Percentiles rank a stretch among this genome's conserved stretches.
These are phyloP conservation scores for Coniosporium uncinatum DNA, from an alignment of 2,329 filamentous ascomycete genomes.

Conservation along the genomic window DNA sequence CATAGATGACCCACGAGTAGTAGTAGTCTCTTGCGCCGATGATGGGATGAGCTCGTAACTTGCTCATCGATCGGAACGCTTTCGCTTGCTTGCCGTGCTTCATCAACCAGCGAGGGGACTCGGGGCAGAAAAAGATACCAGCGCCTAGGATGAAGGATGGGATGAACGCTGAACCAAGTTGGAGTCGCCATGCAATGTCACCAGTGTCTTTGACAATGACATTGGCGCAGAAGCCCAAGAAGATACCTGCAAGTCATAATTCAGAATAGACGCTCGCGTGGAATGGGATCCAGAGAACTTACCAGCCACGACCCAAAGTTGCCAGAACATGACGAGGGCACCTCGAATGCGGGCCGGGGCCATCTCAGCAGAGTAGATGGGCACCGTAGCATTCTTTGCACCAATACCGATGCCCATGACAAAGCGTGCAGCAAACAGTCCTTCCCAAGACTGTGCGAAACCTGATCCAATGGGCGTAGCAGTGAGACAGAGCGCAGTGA, in stretches of 20 bases:
- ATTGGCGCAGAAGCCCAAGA: constrained; percentile 40
- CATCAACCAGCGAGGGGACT: constrained; percentile 24
- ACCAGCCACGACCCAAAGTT: constrained; percentile 52
- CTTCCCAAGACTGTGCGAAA: constrained; percentile 48
- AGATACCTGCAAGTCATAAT: constrained; percentile 20
- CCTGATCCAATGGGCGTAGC: constrained; percentile 28
- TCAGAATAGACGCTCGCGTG: no score
- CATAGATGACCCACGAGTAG: constrained; percentile 33
- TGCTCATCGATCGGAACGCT: constrained; percentile 24
- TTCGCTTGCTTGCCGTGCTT: constrained; percentile 27
- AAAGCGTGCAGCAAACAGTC: constrained; percentile 60
- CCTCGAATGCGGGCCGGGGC: constrained; percentile 64
- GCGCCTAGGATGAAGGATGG: constrained; percentile 23
- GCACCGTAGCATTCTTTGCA: constrained; percentile 68
- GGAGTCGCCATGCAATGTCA: constrained; percentile 50
- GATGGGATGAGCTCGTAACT: constrained; percentile 36
- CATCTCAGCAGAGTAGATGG: constrained; percentile 73
- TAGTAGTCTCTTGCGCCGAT: constrained; percentile 51
- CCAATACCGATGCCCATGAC: constrained; percentile 75
- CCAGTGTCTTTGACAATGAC: constrained; percentile 31
- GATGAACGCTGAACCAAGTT: constrained; percentile 62
- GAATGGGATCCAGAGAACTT: no score
- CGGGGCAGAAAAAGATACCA: constrained; percentile 22
- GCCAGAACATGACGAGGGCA: constrained; percentile 80
- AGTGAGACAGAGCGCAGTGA: constrained; percentile 17